These are phyloP conservation scores for Phoma herbarum DNA, from an alignment of 2,329 filamentous ascomycete genomes.

Conservation along the genomic window DNA sequence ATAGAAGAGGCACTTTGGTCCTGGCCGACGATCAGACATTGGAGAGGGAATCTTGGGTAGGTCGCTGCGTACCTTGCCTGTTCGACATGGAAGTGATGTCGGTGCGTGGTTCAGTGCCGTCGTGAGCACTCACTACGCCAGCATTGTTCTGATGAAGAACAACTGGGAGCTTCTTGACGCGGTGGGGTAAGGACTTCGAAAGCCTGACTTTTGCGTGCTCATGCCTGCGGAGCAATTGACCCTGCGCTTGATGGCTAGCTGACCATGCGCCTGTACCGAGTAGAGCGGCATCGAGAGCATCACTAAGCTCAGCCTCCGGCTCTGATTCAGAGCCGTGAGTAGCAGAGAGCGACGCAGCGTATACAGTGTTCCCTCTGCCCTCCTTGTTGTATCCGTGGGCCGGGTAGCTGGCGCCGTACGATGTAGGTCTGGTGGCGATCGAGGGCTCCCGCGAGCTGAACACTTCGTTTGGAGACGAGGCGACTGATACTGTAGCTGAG, in stretches of 20 bases:
- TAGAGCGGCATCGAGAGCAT: not conserved
- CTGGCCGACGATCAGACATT: no score
- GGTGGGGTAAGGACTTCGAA: not conserved
- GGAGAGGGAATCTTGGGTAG: no score
- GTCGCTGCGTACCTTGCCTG: no score
- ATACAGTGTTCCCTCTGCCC: constrained; percentile 28
- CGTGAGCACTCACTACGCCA: no score
- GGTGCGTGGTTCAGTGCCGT: no score
- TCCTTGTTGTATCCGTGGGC: constrained; percentile 20
- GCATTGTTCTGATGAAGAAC: no score
- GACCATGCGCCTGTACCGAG: not conserved
- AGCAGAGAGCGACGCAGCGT: constrained; percentile 38
- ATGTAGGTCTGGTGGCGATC: constrained; percentile 40
- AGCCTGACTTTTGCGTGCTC: not conserved
- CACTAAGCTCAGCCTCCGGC: constrained; percentile 20
- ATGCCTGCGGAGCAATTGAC: not conserved
- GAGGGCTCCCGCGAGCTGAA: constrained; percentile 33
- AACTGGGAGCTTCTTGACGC: no score
- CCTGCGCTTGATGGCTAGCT: not conserved
- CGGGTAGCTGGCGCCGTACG: constrained; percentile 34
- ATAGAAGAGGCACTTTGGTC: no score
- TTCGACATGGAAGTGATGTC: no score
- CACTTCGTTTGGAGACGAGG: constrained; percentile 22
- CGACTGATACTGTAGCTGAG: constrained; percentile 20
- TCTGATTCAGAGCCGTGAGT: constrained; percentile 40